Base-by-base conservation (phyloP, 768 basidiomycete species). In the Podaxis rugospora region DNA sequence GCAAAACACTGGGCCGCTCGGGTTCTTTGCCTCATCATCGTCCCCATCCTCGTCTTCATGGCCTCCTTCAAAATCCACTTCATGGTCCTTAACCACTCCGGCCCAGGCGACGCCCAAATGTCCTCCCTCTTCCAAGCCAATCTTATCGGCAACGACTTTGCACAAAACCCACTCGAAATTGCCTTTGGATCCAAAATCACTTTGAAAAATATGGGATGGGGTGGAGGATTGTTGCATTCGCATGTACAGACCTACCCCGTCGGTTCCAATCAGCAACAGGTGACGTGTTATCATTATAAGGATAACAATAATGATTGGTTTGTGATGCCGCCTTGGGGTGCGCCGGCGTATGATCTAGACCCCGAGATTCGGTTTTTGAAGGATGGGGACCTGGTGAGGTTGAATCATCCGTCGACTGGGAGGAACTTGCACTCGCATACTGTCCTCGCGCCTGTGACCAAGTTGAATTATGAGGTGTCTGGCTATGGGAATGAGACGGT, bases 231-330 rank as follows among this genome's bases (percentile, higher is more conserved):
- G 3, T 78, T 99, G 2, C 97, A 99, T 71, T 98, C 96, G 3
- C 97, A 99, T 71, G 83, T 94, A n/a, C 96, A 98, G 68, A 88
- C 93, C 0, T 97, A 88, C 71, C 97, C 97, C 0, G 80, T 88
- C 21, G 97, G 96, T 11, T 97, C 95, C 0, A 77, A 78, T 59
- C 97, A 98, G 70, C 97, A 98, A 68, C 97, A 99, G 74, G 87
- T 98, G 3, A 98, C 97, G 0, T 99, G 97, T 74, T 99, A 98
- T 72, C 97, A 99, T 76, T 98, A 99, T 84, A 98, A 97, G 76
- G 97, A 98, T 70, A 86, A 88, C 51, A 99, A 99, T 81, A 99
- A 99, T 76, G 81, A 98, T 49, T 98, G 93, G 90, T 67, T 76
- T 16, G 70, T 98, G 65, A 78, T 88, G 1, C 94, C 93, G 5